phyloP scores from a whole-genome alignment of 176 grass and related monocot genomes.

The Triticum timopheevii region DNA sequence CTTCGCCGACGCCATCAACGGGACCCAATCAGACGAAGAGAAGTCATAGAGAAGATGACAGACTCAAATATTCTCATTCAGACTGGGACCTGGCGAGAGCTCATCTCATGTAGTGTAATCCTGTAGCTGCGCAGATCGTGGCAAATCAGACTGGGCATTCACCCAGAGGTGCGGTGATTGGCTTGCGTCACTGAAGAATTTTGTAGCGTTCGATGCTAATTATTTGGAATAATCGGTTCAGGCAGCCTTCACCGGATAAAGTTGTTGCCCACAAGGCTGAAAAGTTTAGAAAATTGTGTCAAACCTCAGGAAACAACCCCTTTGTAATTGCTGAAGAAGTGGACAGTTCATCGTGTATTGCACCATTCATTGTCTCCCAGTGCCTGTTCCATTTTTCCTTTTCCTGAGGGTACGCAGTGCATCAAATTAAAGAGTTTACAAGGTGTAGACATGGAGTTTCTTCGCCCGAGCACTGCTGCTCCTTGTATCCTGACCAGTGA shows the following conservation, averaged over 20 bases:
- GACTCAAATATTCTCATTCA: not conserved
- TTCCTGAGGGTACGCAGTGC: too few species aligned
- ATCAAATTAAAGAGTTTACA: not conserved
- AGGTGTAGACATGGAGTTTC: too few species aligned
- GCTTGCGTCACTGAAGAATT: conserved; percentile 49
- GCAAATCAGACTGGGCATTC: conserved; percentile 4
- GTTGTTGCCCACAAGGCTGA: not conserved
- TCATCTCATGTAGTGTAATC: conserved; percentile 24
- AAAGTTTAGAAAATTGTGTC: conserved; percentile 2
- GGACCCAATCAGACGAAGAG: conserved; percentile 84
- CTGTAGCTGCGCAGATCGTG: not conserved
- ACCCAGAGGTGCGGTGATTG: not conserved
- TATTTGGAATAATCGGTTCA: conserved; percentile 36
- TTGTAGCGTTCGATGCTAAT: conserved; percentile 54
- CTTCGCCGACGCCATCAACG: conserved; percentile 78
- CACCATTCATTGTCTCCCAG: not conserved
- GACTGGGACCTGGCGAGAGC: not conserved
- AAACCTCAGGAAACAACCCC: conserved; percentile 19
- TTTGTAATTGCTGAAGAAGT: conserved; percentile 24
- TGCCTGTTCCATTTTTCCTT: not conserved
- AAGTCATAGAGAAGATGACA: conserved; percentile 40
- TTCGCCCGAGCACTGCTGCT: too few species aligned
- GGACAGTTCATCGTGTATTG: not conserved
- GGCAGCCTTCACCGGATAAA: not conserved
- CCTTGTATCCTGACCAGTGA: too few species aligned